Conservation (phyloP, 2,329 filamentous ascomycete genomes). For the Sclerotiophoma versabilis region DNA sequence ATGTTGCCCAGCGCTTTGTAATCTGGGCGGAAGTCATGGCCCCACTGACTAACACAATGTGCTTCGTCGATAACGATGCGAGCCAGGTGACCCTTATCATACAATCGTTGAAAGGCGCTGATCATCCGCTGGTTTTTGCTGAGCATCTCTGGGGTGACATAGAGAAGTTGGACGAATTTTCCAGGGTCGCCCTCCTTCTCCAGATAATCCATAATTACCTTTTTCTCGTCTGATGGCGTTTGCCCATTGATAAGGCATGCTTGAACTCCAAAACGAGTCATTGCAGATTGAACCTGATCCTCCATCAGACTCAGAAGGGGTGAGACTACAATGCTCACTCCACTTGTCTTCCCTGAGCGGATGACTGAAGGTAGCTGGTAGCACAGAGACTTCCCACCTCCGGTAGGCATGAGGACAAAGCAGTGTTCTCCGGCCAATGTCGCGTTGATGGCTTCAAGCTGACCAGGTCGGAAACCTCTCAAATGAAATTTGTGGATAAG, state of each 20-base stretch:
- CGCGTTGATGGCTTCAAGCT: conserved; percentile 94
- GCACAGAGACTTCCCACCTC: conserved; percentile 94
- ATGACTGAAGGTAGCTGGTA: conserved; percentile 94
- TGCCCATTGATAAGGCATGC: conserved; percentile 86
- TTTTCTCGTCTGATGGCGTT: conserved; percentile 67
- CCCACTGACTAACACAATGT: conserved; percentile 99
- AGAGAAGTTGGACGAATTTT: conserved; percentile 82
- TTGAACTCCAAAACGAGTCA: conserved; percentile 71
- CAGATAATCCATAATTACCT: conserved; percentile 70
- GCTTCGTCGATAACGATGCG: conserved; percentile 97
- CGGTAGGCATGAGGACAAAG: conserved; percentile 97
- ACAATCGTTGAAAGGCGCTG: conserved; percentile 70
- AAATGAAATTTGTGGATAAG: conserved; percentile 85
- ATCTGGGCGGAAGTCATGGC: conserved; percentile 95
- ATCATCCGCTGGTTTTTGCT: conserved; percentile 77
- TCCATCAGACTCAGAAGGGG: conserved; percentile 96
- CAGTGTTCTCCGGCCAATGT: conserved; percentile 86
- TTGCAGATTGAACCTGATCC: conserved; percentile 89
- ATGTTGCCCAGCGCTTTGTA: conserved; percentile 87
- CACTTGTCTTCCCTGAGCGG: conserved; percentile 77
- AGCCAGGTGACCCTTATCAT: conserved; percentile 75
- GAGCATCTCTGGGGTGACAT: conserved; percentile 97
- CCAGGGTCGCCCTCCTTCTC: conserved; percentile 71
- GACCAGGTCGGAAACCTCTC: conserved; percentile 85
- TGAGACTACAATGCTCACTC: conserved; percentile 93